Conservation (phyloP, 257 asterid genomes). For the Forsythia suspensa region DNA sequence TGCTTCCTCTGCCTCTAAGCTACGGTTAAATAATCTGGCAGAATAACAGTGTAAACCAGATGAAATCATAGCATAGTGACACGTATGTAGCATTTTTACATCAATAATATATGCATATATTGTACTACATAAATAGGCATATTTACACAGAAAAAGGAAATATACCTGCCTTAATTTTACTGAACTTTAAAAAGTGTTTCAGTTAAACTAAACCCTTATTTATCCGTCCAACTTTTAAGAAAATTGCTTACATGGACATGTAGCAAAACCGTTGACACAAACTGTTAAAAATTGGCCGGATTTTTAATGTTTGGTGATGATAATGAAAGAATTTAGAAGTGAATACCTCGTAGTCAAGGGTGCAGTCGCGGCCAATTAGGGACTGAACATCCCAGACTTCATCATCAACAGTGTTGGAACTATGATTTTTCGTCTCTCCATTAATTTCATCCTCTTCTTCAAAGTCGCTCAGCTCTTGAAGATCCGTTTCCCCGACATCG, state of each 20-base stretch:
- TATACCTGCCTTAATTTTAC: too few relatives aligned
- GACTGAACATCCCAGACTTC: conserved; percentile 59
- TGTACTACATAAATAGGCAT: background rate
- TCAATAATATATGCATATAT: background rate
- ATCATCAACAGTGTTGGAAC: conserved; percentile 23
- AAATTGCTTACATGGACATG: background rate
- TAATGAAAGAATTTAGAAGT: background rate
- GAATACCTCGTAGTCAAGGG: conserved; percentile 81
- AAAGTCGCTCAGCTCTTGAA: conserved; percentile 30
- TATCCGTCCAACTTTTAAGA: background rate
- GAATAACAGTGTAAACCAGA: background rate
- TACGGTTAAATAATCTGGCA: background rate
- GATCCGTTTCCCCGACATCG: conserved; percentile 25
- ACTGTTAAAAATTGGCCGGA: too few relatives aligned
- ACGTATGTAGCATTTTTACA: background rate
- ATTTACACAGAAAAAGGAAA: too few relatives aligned
- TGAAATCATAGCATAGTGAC: background rate
- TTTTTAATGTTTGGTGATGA: background rate
- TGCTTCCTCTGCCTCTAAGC: background rate
- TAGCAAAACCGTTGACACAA: background rate
- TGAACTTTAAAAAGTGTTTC: background rate
- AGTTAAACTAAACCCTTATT: background rate
- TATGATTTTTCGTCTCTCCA: conserved; percentile 19
- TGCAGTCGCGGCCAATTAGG: conserved; percentile 78
- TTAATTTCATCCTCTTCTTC: conserved; percentile 36